A percentile compares a stretch with the other conserved stretches of the same genome.
Conservation (phyloP, 1,284 basidiomycete species). For the Uromyces viciae-fabae region DNA sequence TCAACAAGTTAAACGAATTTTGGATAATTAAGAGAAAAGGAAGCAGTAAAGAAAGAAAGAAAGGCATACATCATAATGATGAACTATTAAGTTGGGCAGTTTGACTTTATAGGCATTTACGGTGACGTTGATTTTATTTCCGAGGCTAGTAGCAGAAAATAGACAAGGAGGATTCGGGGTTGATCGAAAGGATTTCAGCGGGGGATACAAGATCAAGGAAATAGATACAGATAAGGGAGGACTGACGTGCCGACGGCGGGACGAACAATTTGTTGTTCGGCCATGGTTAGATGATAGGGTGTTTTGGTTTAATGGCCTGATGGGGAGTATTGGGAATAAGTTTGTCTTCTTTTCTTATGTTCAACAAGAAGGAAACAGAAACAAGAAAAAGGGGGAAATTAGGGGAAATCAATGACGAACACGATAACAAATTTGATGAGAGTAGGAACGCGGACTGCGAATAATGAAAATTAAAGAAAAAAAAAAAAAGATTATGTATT, state of each 20-base stretch:
- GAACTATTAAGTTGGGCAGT: slow-evolving; percentile 13
- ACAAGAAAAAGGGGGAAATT: no score
- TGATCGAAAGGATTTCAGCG: not conserved
- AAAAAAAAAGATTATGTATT: no score
- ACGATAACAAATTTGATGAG: no score
- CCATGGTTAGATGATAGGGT: slow-evolving; percentile 1
- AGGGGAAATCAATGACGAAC: no score
- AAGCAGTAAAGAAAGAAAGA: not conserved
- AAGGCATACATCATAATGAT: slow-evolving; percentile 37
- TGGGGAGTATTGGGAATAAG: no score
- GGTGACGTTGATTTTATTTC: slow-evolving; percentile 12
- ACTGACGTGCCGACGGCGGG: slow-evolving; percentile 14
- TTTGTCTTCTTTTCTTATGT: no score
- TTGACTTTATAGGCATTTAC: slow-evolving; percentile 41
- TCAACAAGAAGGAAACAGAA: no score
- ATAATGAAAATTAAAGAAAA: no score
- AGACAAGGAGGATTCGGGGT: not conserved
- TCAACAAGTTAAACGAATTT: not conserved
- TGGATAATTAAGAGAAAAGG: not conserved
- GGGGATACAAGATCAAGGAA: not conserved
- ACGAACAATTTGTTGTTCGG: slow-evolving; percentile 15
- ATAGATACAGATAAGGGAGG: not conserved
- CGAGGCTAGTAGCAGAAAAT: not conserved
- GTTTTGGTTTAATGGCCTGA: no score
- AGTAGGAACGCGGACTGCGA: no score